These are phyloP conservation scores for Alliaria petiolata DNA, from an alignment of 345 rosid genomes.

Conservation along the genomic window DNA sequence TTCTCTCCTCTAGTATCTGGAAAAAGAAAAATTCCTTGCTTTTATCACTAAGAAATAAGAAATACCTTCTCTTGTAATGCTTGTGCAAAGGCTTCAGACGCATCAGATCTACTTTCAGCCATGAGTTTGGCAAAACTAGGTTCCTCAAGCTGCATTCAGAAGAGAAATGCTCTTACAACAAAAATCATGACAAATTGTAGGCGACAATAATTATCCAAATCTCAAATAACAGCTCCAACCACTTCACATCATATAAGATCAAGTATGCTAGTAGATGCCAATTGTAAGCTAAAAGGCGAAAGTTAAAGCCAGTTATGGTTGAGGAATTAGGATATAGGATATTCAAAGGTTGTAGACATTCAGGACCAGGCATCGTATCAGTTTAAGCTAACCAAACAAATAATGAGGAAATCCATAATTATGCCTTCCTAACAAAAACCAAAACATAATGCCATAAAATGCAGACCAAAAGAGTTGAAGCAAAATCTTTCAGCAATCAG, in stretches of 20 bases:
- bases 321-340: no score
- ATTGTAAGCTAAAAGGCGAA: background rate
- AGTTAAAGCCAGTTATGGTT: background rate
- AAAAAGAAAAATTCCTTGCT: background rate
- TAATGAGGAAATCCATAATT: no score
- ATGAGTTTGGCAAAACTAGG: constrained; percentile 14
- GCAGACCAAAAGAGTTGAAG: background rate
- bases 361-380: no score
- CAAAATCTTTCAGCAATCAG: constrained; percentile 5
- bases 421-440: background rate
- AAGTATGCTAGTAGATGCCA: background rate
- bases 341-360: no score
- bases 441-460: background rate
- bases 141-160: constrained; percentile 41
- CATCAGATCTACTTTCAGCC: constrained; percentile 36
- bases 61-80: constrained; percentile 85
- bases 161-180: constrained; percentile 1
- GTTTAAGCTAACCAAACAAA: no score
- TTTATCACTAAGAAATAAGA: background rate
- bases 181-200: background rate
- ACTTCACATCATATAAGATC: constrained; percentile 2
- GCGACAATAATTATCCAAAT: background rate
- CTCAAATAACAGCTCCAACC: background rate
- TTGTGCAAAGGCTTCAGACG: constrained; percentile 61
- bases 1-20: background rate